Evolutionary conservation across 2,329 filamentous ascomycete genomes (phyloP).

Genomic region (Westerdykella aurantiaca): DNA sequence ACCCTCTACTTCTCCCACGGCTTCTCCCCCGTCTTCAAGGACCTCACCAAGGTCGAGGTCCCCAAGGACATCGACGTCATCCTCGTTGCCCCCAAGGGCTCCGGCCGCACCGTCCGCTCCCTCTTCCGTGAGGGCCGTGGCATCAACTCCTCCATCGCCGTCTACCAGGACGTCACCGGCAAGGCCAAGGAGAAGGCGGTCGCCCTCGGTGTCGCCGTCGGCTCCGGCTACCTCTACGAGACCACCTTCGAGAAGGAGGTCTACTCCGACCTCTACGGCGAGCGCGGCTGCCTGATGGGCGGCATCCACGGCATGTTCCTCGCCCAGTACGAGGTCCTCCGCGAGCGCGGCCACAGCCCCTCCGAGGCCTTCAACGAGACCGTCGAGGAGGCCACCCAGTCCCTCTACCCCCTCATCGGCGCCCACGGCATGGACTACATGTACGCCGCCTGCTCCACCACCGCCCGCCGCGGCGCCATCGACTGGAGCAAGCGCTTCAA

Average conservation of each 20-base stretch:
- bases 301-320: conserved; percentile 99
- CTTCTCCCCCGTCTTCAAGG: conserved; percentile 99
- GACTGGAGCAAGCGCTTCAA: conserved; percentile 98
- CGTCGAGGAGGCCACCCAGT: conserved; percentile 98
- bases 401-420: conserved; percentile 94
- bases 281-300: conserved; percentile 99
- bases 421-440: conserved; percentile 99
- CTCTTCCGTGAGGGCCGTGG: conserved; percentile 99
- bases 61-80: conserved; percentile 96
- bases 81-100: conserved; percentile 98
- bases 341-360: conserved; percentile 94
- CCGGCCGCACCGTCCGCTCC: conserved; percentile 94
- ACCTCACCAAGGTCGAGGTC: conserved; percentile 97
- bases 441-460: conserved; percentile 99
- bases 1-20: conserved; percentile 99
- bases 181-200: conserved; percentile 97
- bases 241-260: conserved; percentile 99
- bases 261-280: conserved; percentile 98
- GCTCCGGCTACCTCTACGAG: conserved; percentile 98
- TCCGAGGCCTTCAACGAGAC: conserved; percentile 99
- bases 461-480: conserved; percentile 94
- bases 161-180: conserved; percentile 97
- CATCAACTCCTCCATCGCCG: conserved; percentile 98
- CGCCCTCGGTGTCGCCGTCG: conserved; percentile 93
- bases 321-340: conserved; percentile 99